These are phyloP conservation scores for Psilocybe azurescens DNA, from an alignment of 768 basidiomycete species.

Conservation along the genomic window DNA sequence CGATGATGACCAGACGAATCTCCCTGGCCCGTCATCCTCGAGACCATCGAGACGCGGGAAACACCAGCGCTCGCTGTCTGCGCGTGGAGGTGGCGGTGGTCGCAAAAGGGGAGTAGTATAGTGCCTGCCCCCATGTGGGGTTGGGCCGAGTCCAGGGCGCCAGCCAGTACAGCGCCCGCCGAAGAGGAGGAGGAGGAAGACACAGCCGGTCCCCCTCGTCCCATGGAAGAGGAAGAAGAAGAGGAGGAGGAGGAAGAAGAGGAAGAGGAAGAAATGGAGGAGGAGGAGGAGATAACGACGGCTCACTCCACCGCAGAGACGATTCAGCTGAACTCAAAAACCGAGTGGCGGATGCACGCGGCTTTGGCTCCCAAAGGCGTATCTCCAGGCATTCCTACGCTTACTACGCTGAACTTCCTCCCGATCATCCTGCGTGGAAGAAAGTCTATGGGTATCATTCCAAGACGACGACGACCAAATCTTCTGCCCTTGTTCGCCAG, in stretches of 20 bases:
- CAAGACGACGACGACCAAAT: not conserved
- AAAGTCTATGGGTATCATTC: not conserved
- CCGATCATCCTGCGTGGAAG: not conserved
- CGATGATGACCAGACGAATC: conserved; percentile 15
- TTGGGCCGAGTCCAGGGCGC: conserved; percentile 66
- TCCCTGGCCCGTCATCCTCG: conserved; percentile 15
- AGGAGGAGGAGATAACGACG: conserved; percentile 37
- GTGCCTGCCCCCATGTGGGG: conserved; percentile 88
- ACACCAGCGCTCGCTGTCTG: conserved; percentile 28
- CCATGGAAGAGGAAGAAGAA: conserved; percentile 66
- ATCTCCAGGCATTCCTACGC: not conserved
- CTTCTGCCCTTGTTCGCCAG: not conserved
- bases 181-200: conserved; percentile 65
- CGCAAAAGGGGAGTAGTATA: conserved; percentile 67
- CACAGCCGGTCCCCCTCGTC: conserved; percentile 43
- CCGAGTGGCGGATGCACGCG: not conserved
- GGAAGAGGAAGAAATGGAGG: conserved; percentile 45
- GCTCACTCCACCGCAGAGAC: conserved; percentile 32
- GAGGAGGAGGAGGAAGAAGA: conserved; percentile 17
- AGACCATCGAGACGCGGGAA: conserved; percentile 23
- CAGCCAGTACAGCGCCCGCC: conserved; percentile 34
- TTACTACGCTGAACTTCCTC: not conserved
- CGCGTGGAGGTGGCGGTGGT: conserved; percentile 33
- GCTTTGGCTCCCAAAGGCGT: not conserved
- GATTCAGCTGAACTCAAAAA: not conserved